Evolutionary conservation across 805 yeast species (phyloP).

Genomic region (Torulaspora microellipsoides): DNA sequence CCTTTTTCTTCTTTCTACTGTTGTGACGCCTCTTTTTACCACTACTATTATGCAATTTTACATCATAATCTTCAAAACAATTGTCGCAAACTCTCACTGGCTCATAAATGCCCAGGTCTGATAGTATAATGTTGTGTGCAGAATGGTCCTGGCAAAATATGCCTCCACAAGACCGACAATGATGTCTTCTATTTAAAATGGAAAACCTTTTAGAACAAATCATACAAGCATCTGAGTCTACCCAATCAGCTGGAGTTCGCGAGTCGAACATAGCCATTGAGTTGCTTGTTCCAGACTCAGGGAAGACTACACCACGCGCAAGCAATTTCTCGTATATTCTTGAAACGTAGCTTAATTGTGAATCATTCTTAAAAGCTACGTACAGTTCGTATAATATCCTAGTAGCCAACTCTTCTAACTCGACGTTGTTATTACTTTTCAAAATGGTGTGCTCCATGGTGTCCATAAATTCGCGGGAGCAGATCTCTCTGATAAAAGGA

Average conservation of each 20-base stretch:
- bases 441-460: conserved; percentile 50
- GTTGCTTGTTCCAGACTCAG: conserved; percentile 34
- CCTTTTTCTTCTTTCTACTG: conserved; percentile 25
- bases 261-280: conserved; percentile 65
- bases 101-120: conserved; percentile 78
- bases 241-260: conserved; percentile 96
- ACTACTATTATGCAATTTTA: conserved; percentile 31
- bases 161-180: conserved; percentile 96
- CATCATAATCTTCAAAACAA: conserved; percentile 61
- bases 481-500: conserved; percentile 73
- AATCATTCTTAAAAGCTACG: conserved; percentile 60
- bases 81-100: conserved; percentile 94
- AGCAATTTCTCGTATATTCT: conserved; percentile 56
- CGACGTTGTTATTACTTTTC: conserved; percentile 40
- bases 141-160: conserved; percentile 86
- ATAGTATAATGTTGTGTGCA: conserved; percentile 62
- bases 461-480: conserved; percentile 83
- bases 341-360: conserved; percentile 60
- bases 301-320: conserved; percentile 64
- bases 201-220: conserved; percentile 78
- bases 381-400: conserved; percentile 75
- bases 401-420: conserved; percentile 57
- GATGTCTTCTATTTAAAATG: conserved; percentile 86
- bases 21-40: conserved; percentile 15
- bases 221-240: conserved; percentile 94